phyloP scores from a whole-genome alignment of 805 yeast species.

The Saccharomycopsis schoenii region DNA sequence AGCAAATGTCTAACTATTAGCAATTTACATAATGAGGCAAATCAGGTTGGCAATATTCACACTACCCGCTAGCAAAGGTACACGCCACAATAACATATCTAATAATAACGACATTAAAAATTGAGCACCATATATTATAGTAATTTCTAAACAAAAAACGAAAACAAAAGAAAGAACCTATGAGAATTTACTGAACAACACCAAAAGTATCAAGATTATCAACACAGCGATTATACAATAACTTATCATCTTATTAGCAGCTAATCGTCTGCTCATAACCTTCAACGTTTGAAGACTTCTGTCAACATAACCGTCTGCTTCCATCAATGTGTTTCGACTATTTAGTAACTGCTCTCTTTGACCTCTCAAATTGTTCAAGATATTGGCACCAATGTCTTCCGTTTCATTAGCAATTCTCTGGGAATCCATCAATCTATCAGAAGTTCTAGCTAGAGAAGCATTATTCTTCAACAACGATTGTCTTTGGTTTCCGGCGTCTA shows the following conservation, averaged over 20 bases:
- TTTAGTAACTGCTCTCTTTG: conserved; percentile 89
- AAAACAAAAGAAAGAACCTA: conserved; percentile 21
- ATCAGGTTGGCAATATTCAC: too few relatives aligned
- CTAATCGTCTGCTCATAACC: conserved; percentile 85
- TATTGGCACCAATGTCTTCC: conserved; percentile 83
- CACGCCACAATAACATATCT: too few relatives aligned
- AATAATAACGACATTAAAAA: too few relatives aligned
- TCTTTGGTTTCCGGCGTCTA: conserved; percentile 41
- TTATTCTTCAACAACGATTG: conserved; percentile 71
- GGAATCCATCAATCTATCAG: conserved; percentile 76
- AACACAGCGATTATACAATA: conserved; percentile 87
- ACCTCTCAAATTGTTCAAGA: conserved; percentile 76
- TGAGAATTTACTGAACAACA: conserved; percentile 73
- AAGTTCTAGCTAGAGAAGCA: conserved; percentile 69
- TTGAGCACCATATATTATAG: too few relatives aligned
- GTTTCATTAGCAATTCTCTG: conserved; percentile 90
- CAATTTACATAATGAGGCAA: too few relatives aligned
- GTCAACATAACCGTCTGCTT: conserved; percentile 91
- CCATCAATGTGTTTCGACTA: conserved; percentile 74
- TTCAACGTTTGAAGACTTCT: conserved; percentile 77
- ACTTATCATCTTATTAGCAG: conserved; percentile 83
- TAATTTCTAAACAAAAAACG: too few relatives aligned
- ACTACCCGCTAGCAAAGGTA: too few relatives aligned
- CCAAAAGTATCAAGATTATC: conserved; percentile 70
- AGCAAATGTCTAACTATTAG: too few relatives aligned